Evolutionary conservation across 306 rosid genomes (phyloP).

Genomic region (Ceratonia siliqua): DNA sequence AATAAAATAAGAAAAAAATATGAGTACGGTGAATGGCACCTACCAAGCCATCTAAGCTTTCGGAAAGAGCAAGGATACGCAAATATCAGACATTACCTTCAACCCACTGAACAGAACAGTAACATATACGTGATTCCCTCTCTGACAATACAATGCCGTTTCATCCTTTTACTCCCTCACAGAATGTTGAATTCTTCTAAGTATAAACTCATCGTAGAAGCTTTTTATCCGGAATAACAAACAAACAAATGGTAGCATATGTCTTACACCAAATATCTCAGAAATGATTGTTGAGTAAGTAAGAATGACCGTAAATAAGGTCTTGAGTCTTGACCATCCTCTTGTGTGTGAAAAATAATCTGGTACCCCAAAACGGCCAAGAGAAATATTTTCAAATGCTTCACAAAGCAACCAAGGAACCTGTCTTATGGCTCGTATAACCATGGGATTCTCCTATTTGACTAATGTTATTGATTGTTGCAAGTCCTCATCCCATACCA

Average conservation of each 20-base stretch:
- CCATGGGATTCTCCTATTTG: slow-evolving; percentile 74
- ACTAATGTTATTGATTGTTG: slow-evolving; percentile 67
- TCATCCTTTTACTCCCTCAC: slow-evolving; percentile 6
- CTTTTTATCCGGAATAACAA: slow-evolving; percentile 54
- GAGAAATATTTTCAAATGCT: slow-evolving; percentile 80
- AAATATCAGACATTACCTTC: not conserved
- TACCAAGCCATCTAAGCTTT: too few species aligned
- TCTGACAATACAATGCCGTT: not conserved
- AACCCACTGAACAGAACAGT: not conserved
- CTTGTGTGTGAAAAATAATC: slow-evolving; percentile 57
- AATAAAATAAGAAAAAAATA: too few species aligned
- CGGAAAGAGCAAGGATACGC: not conserved
- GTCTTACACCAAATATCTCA: slow-evolving; percentile 65
- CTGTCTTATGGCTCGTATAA: slow-evolving; percentile 47
- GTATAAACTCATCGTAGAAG: slow-evolving; percentile 44
- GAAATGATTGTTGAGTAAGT: slow-evolving; percentile 62
- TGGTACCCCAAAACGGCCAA: slow-evolving; percentile 74
- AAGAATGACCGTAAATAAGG: slow-evolving; percentile 63
- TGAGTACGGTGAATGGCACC: too few species aligned
- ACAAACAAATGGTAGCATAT: slow-evolving; percentile 53
- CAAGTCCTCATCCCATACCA: slow-evolving; percentile 76
- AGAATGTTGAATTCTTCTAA: slow-evolving; percentile 29
- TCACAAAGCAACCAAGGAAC: slow-evolving; percentile 67
- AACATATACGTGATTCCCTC: slow-evolving; percentile 18
- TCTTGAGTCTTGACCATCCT: slow-evolving; percentile 70